Evolutionary conservation across 495 filamentous ascomycete species (phyloP).

Genomic region (Sordaria brevicollis): DNA sequence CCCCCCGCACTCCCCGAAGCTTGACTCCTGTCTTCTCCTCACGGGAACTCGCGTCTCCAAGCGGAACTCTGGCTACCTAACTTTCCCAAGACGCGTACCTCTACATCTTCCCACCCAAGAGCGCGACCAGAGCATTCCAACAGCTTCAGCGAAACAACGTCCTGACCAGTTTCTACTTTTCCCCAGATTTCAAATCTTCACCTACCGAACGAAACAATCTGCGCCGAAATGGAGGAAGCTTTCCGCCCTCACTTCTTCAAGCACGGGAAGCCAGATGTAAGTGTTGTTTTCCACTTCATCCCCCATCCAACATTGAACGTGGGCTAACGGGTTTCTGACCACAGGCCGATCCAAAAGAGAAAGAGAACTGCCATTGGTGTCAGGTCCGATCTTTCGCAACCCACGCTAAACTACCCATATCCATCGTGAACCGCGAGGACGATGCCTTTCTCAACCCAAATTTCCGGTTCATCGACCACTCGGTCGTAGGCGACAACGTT

Average conservation of each 20-base stretch:
- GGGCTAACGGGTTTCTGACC: neutral
- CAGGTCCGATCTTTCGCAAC: slow-evolving; percentile 39
- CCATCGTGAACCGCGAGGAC: slow-evolving; percentile 37
- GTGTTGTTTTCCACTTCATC: neutral
- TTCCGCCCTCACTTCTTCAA: slow-evolving; percentile 31
- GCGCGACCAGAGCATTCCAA: neutral
- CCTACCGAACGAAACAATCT: too few species aligned
- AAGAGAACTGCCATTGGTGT: slow-evolving; percentile 36
- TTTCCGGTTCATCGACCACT: slow-evolving; percentile 45
- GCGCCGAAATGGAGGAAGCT: slow-evolving; percentile 24
- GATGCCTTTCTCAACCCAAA: slow-evolving; percentile 29
- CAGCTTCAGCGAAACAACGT: too few species aligned
- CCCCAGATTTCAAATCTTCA: slow-evolving; percentile 9
- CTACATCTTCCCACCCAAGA: neutral
- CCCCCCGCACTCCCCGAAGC: neutral
- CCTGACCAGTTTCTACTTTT: too few species aligned
- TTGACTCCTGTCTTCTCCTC: neutral
- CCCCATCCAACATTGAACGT: neutral
- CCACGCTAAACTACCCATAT: slow-evolving; percentile 29
- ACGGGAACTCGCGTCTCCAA: neutral
- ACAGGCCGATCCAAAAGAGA: slow-evolving; percentile 20
- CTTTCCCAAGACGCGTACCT: neutral
- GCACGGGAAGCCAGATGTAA: slow-evolving; percentile 28
- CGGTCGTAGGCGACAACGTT: slow-evolving; percentile 34
- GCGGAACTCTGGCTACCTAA: neutral